Conservation (phyloP, 352 stramenopile species). For the Globisporangium cederbergense region DNA sequence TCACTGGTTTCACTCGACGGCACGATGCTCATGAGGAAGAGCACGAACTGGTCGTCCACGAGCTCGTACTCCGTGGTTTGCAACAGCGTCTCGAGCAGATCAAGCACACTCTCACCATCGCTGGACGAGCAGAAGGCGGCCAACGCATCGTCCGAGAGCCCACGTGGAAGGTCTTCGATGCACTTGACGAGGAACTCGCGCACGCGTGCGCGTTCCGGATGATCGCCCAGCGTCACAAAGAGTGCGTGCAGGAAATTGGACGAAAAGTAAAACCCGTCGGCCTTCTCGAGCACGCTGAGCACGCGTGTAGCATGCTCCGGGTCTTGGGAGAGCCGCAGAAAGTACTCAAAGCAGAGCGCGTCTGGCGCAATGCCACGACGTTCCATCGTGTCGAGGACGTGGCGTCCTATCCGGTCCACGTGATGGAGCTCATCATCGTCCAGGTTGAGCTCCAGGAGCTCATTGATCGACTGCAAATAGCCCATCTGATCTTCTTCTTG, state of each 20-base stretch:
- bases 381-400: constrained; percentile 37
- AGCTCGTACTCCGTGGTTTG: constrained; percentile 26
- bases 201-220: constrained; percentile 32
- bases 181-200: constrained; percentile 44
- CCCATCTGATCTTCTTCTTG: constrained; percentile 4
- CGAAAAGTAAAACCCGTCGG: constrained; percentile 26
- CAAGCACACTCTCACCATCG: constrained; percentile 25
- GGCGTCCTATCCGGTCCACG: constrained; percentile 20
- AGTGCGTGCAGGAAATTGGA: constrained; percentile 50
- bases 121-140: constrained; percentile 55
- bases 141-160: constrained; percentile 42
- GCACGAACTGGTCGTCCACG: constrained; percentile 50
- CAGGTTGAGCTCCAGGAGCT: constrained; percentile 25
- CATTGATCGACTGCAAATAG: constrained; percentile 27
- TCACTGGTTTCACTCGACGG: neutral
- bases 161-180: constrained; percentile 31
- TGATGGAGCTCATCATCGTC: constrained; percentile 12
- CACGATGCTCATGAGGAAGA: constrained; percentile 57
- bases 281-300: constrained; percentile 37
- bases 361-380: constrained; percentile 27
- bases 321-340: constrained; percentile 37
- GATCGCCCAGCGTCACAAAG: constrained; percentile 36
- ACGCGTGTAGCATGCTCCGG: constrained; percentile 29
- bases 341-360: constrained; percentile 41
- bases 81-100: constrained; percentile 39